These are phyloP conservation scores for Aspergillus sclerotialis DNA, from an alignment of 2,329 filamentous ascomycete species.

Conservation along the genomic window DNA sequence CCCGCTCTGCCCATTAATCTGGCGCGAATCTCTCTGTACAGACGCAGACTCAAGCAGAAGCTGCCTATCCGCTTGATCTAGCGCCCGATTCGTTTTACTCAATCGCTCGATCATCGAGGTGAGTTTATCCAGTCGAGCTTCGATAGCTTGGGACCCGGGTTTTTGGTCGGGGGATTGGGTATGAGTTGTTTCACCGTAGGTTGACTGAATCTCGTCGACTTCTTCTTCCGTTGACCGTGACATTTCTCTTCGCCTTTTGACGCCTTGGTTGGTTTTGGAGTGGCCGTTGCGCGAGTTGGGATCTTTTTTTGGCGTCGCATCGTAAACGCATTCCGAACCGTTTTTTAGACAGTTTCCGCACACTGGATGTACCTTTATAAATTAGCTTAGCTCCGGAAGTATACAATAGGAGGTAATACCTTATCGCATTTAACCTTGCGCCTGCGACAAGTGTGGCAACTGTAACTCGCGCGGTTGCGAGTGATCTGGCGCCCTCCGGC, in stretches of 20 bases:
- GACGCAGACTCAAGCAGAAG: slow-evolving; percentile 9
- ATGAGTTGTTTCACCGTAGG: slow-evolving; percentile 22
- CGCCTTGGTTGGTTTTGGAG: slow-evolving; percentile 18
- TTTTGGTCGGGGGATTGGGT: slow-evolving; percentile 18
- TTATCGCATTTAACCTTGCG: slow-evolving; percentile 44
- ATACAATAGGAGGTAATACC: slow-evolving; percentile 9
- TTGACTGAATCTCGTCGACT: slow-evolving; percentile 26
- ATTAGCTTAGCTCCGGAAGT: slow-evolving; percentile 1
- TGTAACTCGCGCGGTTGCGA: slow-evolving; percentile 41
- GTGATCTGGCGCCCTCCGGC: slow-evolving; percentile 37
- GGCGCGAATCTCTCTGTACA: slow-evolving; percentile 12
- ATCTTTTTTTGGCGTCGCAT: slow-evolving; percentile 24
- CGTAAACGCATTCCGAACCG: slow-evolving; percentile 36
- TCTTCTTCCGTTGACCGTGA: slow-evolving; percentile 22
- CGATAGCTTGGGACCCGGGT: slow-evolving; percentile 31
- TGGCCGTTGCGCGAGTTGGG: slow-evolving; percentile 7
- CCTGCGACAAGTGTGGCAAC: slow-evolving; percentile 40
- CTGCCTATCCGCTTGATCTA: slow-evolving; percentile 18
- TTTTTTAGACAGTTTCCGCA: slow-evolving; percentile 42
- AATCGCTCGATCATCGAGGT: slow-evolving; percentile 39
- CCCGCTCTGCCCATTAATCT: slow-evolving; percentile 8
- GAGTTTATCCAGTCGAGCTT: slow-evolving; percentile 37
- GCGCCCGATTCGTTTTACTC: slow-evolving; percentile 26
- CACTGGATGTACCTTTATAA: slow-evolving; percentile 33
- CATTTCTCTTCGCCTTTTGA: slow-evolving; percentile 29